Evolutionary conservation across 192 early-diverging fungal species (phyloP).

Genomic region (Entomortierella beljakovae): DNA sequence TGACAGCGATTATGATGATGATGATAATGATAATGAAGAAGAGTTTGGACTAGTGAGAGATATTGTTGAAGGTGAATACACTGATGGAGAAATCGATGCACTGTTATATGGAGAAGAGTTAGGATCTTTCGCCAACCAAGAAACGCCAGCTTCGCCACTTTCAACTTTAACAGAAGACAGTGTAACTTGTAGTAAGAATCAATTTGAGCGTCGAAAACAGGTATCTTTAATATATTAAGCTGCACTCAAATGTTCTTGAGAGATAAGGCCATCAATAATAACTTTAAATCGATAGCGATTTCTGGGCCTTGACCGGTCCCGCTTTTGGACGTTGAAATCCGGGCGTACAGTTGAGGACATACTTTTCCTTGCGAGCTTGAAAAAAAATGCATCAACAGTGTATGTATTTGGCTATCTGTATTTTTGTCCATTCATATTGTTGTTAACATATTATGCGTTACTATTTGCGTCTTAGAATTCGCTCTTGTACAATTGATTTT

Average conservation of each 20-base stretch:
- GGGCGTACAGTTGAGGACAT: slow-evolving; percentile 2
- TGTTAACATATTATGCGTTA: not conserved
- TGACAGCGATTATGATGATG: not conserved
- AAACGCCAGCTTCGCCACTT: not conserved
- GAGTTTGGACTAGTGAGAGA: slow-evolving; percentile 1
- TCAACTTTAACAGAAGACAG: not conserved
- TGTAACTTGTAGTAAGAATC: not conserved
- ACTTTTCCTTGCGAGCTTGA: not conserved
- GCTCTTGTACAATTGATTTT: slow-evolving; percentile 13
- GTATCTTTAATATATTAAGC: not conserved
- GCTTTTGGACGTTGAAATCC: slow-evolving; percentile 5
- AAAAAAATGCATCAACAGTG: not conserved
- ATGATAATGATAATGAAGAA: no score
- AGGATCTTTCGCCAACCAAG: not conserved
- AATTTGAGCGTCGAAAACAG: not conserved
- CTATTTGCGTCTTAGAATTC: slow-evolving; percentile 2
- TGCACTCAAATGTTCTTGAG: not conserved
- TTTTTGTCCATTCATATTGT: not conserved
- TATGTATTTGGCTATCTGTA: not conserved
- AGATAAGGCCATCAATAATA: not conserved
- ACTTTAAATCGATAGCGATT: not conserved
- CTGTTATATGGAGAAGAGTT: not conserved
- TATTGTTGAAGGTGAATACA: not conserved
- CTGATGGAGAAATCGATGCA: not conserved
- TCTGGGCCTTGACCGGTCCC: not conserved